A percentile compares a stretch with the other conserved stretches of the same genome.
Evolutionary conservation across 2,329 filamentous ascomycete genomes (phyloP).

Genomic region (Trichoderma simmonsii): DNA sequence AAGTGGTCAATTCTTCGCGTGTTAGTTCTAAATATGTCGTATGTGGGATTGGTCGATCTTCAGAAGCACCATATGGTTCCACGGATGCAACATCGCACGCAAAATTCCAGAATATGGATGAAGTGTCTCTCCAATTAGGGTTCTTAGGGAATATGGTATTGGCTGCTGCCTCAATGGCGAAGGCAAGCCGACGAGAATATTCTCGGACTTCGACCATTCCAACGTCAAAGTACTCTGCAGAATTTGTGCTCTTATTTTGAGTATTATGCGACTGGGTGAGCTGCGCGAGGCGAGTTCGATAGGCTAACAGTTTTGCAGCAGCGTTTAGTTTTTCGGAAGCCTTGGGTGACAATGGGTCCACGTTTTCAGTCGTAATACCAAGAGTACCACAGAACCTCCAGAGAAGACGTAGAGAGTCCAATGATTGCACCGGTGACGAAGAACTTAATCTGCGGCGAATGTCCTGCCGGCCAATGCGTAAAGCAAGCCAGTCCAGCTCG

Average conservation of each 20-base stretch:
- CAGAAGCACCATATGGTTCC: fast-evolving
- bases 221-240: not conserved
- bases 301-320: not conserved
- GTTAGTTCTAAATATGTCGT: not conserved
- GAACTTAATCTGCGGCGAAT: fast-evolving
- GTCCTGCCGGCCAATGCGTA: not conserved
- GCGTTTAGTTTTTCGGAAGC: too few species aligned
- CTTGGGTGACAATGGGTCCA: too few species aligned
- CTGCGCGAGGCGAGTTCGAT: not conserved
- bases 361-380: too few species aligned
- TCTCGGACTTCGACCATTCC: not conserved
- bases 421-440: too few species aligned
- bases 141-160: not conserved
- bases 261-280: not conserved
- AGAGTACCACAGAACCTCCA: not conserved
- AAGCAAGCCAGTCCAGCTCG: not conserved
- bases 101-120: not conserved
- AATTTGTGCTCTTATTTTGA: not conserved
- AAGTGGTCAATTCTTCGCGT: not conserved
- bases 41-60: not conserved
- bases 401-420: not conserved
- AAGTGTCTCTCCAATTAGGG: not conserved
- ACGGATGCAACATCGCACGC: not conserved
- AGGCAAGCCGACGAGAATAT: fast-evolving
- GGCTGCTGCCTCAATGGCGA: not conserved